phyloP scores from a whole-genome alignment of 768 basidiomycete genomes.

The Bullera alba region DNA sequence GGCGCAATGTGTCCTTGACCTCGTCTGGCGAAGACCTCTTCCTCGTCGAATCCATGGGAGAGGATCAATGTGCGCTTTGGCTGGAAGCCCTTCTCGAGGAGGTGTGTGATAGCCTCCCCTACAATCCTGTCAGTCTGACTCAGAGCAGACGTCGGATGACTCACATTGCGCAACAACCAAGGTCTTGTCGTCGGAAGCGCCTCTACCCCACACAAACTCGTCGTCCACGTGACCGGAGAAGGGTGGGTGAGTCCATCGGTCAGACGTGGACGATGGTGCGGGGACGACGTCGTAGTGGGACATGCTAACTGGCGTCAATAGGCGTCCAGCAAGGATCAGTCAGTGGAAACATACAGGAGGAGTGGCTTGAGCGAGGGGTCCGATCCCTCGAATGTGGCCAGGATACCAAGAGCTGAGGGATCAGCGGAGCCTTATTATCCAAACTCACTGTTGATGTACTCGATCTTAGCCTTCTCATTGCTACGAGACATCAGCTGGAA shows the following conservation, averaged over 20 bases:
- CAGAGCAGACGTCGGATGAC: slow-evolving; percentile 10
- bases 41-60: slow-evolving; percentile 41
- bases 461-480: slow-evolving; percentile 26
- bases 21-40: slow-evolving; percentile 39
- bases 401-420: slow-evolving; percentile 30
- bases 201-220: slow-evolving; percentile 36
- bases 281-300: slow-evolving; percentile 45
- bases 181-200: slow-evolving; percentile 41
- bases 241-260: slow-evolving; percentile 38
- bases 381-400: slow-evolving; percentile 36
- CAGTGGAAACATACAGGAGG: too few relatives aligned
- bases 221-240: slow-evolving; percentile 40
- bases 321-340: not conserved
- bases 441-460: slow-evolving; percentile 38
- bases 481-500: slow-evolving; percentile 8
- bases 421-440: not conserved
- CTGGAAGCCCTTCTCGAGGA: slow-evolving; percentile 30
- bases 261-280: slow-evolving; percentile 34
- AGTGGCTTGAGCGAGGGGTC: slow-evolving; percentile 41
- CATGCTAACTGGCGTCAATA: slow-evolving; percentile 8
- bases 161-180: slow-evolving; percentile 39
- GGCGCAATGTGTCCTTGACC: slow-evolving; percentile 40
- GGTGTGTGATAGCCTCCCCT: slow-evolving; percentile 41
- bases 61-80: slow-evolving; percentile 39
- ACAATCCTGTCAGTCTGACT: not conserved